Percentiles rank a stretch among this genome's conserved stretches.
These are phyloP conservation scores for Mrakia blollopis DNA, from an alignment of 768 basidiomycete genomes.

Conservation along the genomic window DNA sequence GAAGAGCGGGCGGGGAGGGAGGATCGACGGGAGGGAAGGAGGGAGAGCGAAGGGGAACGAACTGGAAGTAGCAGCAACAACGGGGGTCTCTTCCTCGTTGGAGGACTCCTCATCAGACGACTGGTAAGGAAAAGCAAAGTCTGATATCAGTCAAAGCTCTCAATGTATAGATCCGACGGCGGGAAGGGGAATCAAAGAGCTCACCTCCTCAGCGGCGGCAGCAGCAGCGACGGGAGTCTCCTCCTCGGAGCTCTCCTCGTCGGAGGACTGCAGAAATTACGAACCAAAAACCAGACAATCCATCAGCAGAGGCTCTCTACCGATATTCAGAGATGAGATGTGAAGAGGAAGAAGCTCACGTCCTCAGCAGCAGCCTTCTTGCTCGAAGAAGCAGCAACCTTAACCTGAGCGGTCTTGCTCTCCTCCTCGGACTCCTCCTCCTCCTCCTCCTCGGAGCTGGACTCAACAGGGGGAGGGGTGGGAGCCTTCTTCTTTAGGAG, in stretches of 20 bases:
- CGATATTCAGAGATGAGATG: not conserved
- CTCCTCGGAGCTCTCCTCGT: constrained; percentile 25
- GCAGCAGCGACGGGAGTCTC: constrained; percentile 18
- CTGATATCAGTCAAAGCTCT: not conserved
- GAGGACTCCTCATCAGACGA: constrained; percentile 30
- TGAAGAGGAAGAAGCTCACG: not conserved
- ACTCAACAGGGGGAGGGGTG: constrained; percentile 40
- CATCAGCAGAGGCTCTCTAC: not conserved
- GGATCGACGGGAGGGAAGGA: not conserved
- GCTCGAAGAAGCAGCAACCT: constrained; percentile 2
- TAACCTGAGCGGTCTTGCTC: constrained; percentile 28
- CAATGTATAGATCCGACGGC: not conserved
- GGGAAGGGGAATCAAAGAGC: not conserved
- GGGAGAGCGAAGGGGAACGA: not conserved
- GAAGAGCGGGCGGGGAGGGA: not conserved
- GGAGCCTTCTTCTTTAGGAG: constrained; percentile 32
- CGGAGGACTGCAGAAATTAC: not conserved
- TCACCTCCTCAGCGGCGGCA: constrained; percentile 17
- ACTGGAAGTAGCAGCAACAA: constrained; percentile 38
- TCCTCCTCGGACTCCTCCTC: constrained; percentile 33
- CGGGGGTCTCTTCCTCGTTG: constrained; percentile 35
- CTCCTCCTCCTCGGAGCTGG: constrained; percentile 27
- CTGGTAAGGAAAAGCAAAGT: not conserved
- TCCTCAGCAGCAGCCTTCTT: constrained; percentile 28
- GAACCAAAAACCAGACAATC: not conserved